Evolutionary conservation across 352 stramenopile genomes (phyloP), one percentile per base, ranked within the genome.

Genomic region (Phytophthora foliorum): DNA sequence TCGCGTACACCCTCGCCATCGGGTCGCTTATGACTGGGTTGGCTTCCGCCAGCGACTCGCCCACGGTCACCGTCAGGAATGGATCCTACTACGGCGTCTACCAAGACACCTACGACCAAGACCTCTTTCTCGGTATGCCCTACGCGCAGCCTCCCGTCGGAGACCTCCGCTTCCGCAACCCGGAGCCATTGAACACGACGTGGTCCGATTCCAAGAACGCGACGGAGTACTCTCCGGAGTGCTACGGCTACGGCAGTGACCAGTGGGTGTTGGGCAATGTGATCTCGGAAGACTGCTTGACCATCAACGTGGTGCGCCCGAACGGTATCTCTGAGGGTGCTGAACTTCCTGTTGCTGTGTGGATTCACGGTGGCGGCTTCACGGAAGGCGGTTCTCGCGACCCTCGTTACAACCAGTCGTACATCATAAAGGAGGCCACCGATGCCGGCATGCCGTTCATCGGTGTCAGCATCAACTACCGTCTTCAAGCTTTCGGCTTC

Each of bases 211-310:
- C 59, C 0, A 71, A 69, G 53, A 57, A 64, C 46, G 81, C 83
- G 21, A 69, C 71, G 7, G 50, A 81, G 46, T 89, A 88, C 66
- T 77, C 75, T 2, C 58, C 72, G 22, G 80, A 71, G 34, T 71
- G 63, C 49, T 71, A 67, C 21, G 63, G 63, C 39, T 71, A 71
- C 29, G 63, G 63, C 32, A 71, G 63, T 22, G 63, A 71, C 32
- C 63, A 71, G 22, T 71, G 63, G 63, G 63, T 71, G 4, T 27
- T 71, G 21, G 56, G 63, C 29, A 71, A 71, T 10, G 49, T 71
- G 0, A 59, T 71, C 19, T 71, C 66, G 31, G 90, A 97, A 69
- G 90, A 96, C 77, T 96, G 90, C 72, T 61, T 72, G 48, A 66
- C 63, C 2, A 66, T 71, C 41, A 66, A 71, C 24, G 63, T 72